Percentiles rank a stretch among this genome's conserved stretches.
These are phyloP conservation scores for Macrocybe gigantea DNA, from an alignment of 768 basidiomycete species.

Conservation along the genomic window DNA sequence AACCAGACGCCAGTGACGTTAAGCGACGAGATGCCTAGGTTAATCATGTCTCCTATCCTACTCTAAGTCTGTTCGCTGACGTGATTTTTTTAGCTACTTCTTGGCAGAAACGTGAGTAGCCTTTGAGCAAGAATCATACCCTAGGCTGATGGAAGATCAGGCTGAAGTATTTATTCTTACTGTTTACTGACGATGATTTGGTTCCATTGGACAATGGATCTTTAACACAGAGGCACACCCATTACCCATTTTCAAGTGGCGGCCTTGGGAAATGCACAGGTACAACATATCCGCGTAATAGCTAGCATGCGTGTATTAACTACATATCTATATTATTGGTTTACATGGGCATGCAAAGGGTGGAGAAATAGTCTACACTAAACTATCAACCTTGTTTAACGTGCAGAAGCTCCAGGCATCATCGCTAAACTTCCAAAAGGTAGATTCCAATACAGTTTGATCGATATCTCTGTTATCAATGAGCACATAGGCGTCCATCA, in stretches of 20 bases:
- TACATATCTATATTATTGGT: too few relatives aligned
- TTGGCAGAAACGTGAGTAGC: conserved; percentile 35
- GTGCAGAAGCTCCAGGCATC: conserved; percentile 23
- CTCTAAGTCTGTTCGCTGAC: neutral
- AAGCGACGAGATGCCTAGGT: conserved; percentile 52
- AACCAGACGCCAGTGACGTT: conserved; percentile 21
- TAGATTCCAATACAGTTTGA: conserved; percentile 24
- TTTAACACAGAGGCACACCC: conserved; percentile 75
- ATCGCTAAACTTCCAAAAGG: conserved; percentile 20
- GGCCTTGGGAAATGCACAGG: conserved; percentile 39
- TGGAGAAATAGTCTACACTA: conserved; percentile 10
- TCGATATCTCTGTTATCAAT: conserved; percentile 18
- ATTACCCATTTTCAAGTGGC: conserved; percentile 69
- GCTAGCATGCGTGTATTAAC: neutral
- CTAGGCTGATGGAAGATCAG: conserved; percentile 16
- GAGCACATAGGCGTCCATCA: conserved; percentile 20
- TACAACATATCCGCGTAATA: conserved; percentile 30
- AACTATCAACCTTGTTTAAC: conserved; percentile 24
- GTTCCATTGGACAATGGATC: conserved; percentile 50
- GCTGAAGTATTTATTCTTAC: conserved; percentile 65
- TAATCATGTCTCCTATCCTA: conserved; percentile 8
- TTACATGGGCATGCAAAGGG: neutral
- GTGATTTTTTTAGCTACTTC: conserved; percentile 28
- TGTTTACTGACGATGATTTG: conserved; percentile 60
- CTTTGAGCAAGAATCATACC: neutral